A percentile compares a stretch with the other conserved stretches of the same genome.
Evolutionary conservation across 495 filamentous ascomycete genomes (phyloP).

Genomic region (Parathielavia appendiculata): DNA sequence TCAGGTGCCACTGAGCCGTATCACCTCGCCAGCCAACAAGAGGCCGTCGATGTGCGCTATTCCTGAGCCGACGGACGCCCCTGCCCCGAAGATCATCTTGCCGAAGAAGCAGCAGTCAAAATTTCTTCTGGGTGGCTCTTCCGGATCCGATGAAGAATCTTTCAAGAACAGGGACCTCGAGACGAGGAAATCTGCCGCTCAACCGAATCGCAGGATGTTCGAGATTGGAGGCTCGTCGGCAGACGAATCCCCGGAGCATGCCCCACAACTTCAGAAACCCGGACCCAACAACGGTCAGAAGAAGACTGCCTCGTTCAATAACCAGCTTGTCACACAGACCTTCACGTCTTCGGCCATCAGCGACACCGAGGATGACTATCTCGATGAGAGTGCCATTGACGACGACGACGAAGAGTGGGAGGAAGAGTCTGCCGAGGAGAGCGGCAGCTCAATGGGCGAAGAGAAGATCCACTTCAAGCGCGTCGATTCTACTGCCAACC

Average conservation of each 20-base stretch:
- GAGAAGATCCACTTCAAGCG: constrained; percentile 78
- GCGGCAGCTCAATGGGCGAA: constrained; percentile 71
- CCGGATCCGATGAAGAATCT: constrained; percentile 42
- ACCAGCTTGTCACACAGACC: constrained; percentile 62
- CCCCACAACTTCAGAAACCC: constrained; percentile 47
- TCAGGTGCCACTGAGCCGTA: constrained; percentile 58
- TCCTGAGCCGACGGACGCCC: constrained; percentile 42
- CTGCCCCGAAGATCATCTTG: constrained; percentile 46
- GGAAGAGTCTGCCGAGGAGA: constrained; percentile 91
- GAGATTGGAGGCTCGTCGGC: constrained; percentile 78
- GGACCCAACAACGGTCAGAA: constrained; percentile 46
- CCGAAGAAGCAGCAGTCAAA: constrained; percentile 46
- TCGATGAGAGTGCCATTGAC: constrained; percentile 79
- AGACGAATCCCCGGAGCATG: constrained; percentile 73
- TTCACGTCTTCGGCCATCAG: constrained; percentile 57
- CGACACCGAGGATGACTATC: constrained; percentile 64
- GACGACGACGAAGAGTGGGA: constrained; percentile 83
- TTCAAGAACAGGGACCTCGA: constrained; percentile 43
- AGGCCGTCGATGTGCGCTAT: constrained; percentile 31
- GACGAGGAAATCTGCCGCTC: constrained; percentile 46
- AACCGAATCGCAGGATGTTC: constrained; percentile 68
- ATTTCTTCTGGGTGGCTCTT: constrained; percentile 54
- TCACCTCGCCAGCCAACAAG: constrained; percentile 29
- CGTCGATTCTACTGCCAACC: constrained; percentile 80
- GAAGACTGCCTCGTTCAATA: constrained; percentile 83